phyloP scores from a whole-genome alignment of 345 rosid genomes.

The Eucalyptus regnans region DNA sequence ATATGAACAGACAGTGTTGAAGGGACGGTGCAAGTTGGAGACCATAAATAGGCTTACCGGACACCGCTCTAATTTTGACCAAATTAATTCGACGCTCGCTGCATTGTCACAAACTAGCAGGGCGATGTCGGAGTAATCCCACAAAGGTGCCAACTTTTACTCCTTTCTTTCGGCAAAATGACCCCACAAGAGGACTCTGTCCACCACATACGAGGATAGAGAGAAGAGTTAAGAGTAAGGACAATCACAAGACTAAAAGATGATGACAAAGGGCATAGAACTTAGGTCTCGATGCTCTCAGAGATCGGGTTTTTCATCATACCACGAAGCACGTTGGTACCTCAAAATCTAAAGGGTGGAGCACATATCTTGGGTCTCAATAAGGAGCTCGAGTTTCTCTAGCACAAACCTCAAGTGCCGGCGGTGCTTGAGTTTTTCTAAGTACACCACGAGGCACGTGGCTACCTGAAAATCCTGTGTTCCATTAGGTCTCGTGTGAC shows the following conservation, averaged over 20 bases:
- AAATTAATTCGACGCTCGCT: neutral
- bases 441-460: neutral
- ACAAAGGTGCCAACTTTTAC: neutral
- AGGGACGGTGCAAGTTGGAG: neutral
- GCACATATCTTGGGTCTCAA: neutral
- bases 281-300: neutral
- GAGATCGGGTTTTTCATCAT: neutral
- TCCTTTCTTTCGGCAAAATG: neutral
- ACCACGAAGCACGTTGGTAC: neutral
- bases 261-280: neutral
- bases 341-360: neutral
- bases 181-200: neutral
- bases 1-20: neutral
- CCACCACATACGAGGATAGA: rapidly evolving
- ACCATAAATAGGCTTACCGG: neutral
- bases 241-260: neutral
- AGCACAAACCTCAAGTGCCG: neutral
- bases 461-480: neutral
- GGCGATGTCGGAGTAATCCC: neutral
- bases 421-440: neutral
- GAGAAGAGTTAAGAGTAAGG: neutral
- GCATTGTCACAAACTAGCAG: neutral
- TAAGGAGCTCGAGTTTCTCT: neutral
- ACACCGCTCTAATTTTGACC: neutral
- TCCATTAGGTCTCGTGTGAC: neutral